Evolutionary conservation across 257 asterid genomes (phyloP).

Genomic region (Ballota nigra): DNA sequence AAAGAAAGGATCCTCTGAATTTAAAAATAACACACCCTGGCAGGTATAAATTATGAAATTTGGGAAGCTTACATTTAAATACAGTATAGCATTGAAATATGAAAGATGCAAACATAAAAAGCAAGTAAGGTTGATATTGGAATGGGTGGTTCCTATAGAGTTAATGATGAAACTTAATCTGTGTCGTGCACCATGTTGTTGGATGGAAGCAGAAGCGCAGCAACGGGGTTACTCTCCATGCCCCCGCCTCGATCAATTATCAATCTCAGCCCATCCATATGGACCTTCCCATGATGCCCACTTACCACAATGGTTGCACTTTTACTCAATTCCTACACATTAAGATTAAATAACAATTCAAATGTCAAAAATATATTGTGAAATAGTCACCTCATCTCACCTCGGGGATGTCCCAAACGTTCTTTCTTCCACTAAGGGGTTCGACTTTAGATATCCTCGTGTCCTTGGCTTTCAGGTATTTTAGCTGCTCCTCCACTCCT

Average conservation of each 20-base stretch:
- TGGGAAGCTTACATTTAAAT: too few species aligned
- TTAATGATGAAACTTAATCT: too few species aligned
- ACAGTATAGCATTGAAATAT: too few species aligned
- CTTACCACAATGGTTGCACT: slow-evolving; percentile 63
- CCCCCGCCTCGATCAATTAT: slow-evolving; percentile 89
- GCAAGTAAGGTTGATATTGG: too few species aligned
- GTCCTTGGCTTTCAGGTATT: slow-evolving; percentile 66
- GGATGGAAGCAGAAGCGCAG: slow-evolving; percentile 78
- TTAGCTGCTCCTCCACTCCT: slow-evolving; percentile 59
- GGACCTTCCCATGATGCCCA: slow-evolving; percentile 82
- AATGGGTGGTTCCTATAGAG: too few species aligned
- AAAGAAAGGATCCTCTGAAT: too few species aligned
- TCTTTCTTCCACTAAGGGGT: slow-evolving; percentile 77
- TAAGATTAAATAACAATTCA: too few species aligned
- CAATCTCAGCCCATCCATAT: slow-evolving; percentile 61
- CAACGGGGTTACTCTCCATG: slow-evolving; percentile 56
- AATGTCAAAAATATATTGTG: neutral
- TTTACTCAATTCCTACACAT: slow-evolving; percentile 50
- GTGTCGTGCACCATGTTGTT: slow-evolving; percentile 71
- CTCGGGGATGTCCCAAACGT: slow-evolving; percentile 87
- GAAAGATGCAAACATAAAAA: too few species aligned
- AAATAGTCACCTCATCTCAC: too few species aligned
- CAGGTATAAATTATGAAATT: too few species aligned
- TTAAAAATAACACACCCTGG: too few species aligned
- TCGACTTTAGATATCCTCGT: slow-evolving; percentile 80